Conservation (phyloP, 352 stramenopile genomes). For the Aphanomyces astaci region DNA sequence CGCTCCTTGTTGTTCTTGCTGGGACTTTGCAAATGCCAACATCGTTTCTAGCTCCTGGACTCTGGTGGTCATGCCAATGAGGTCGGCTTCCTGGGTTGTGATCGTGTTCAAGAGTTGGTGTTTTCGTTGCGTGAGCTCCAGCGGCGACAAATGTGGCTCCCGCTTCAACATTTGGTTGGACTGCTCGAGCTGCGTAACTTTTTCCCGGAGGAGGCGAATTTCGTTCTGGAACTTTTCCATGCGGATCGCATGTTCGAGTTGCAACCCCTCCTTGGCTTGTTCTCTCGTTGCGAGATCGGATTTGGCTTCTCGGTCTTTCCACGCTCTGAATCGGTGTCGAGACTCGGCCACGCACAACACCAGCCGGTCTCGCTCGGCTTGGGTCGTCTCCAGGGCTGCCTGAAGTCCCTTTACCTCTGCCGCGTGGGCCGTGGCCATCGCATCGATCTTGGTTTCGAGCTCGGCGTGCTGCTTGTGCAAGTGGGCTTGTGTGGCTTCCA, state of each 20-base stretch:
- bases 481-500: slow-evolving; percentile 9
- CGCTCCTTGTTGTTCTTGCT: slow-evolving; percentile 18
- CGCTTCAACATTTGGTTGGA: slow-evolving; percentile 15
- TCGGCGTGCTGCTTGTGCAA: neutral
- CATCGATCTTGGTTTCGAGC: neutral
- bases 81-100: slow-evolving; percentile 18
- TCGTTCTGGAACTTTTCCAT: slow-evolving; percentile 10
- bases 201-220: slow-evolving; percentile 17
- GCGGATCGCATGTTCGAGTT: slow-evolving; percentile 11
- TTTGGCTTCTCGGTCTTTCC: slow-evolving; percentile 19
- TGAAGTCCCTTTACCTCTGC: slow-evolving; percentile 5
- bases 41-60: slow-evolving; percentile 19
- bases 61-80: slow-evolving; percentile 14
- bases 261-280: neutral
- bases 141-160: slow-evolving; percentile 11
- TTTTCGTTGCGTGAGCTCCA: slow-evolving; percentile 18
- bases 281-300: neutral
- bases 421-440: neutral
- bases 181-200: slow-evolving; percentile 19
- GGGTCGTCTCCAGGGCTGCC: neutral
- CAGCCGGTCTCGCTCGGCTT: slow-evolving; percentile 15
- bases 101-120: slow-evolving; percentile 10
- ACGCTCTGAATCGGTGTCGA: slow-evolving; percentile 14
- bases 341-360: slow-evolving; percentile 20
- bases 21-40: slow-evolving; percentile 16